Evolutionary conservation across 169 alveolate genomes (phyloP), one percentile per base, ranked within the genome.

Genomic region (Cryptosporidium tyzzeri): DNA sequence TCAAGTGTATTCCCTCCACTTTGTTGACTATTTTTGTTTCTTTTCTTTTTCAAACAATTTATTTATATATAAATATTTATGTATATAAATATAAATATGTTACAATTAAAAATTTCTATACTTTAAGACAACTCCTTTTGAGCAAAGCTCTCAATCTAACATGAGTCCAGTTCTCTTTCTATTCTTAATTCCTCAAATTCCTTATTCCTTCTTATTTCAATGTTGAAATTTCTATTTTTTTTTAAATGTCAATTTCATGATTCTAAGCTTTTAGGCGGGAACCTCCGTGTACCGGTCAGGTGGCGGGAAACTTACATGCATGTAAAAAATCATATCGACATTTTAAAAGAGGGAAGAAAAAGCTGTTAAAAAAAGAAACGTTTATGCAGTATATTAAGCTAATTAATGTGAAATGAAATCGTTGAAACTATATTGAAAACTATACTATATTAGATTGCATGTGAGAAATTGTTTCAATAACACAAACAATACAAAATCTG

Each of bases 221-320:
- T 16, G 29, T 55, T 26, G 6, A 55, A n/a, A 26, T 6, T 10
- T 55, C 7, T 3, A 16, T 37, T 26, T 55, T 18, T 23, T 37
- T 1, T 26, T 55, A 55, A 55, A 55, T 55, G 67, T 55, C 67
- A 55, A 2, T 23, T 55, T 55, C 37, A 55, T 55, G n/a, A 23
- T 21, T 9, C 18, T 21, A 55, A 55, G 10, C 0, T 0, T 55
- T 21, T 23, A 3, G 67, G 67, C 67, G 67, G 67, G 67, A 55
- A 55, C 21, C 4, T 0, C 16, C 31, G 35, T 21, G 35, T 55
- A 55, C 67, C 67, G 37, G 67, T 48, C 16, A 1, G 8, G 9
- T 21, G 67, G 67, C 67, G 67, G 67, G 31, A 55, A 55, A n/a
- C 0, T 3, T n/a, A n/a, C 67, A 55, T 55, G 67, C 67, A 55